Evolutionary conservation across 1,284 basidiomycete genomes (phyloP).

Genomic region (Cronartium quercuum): DNA sequence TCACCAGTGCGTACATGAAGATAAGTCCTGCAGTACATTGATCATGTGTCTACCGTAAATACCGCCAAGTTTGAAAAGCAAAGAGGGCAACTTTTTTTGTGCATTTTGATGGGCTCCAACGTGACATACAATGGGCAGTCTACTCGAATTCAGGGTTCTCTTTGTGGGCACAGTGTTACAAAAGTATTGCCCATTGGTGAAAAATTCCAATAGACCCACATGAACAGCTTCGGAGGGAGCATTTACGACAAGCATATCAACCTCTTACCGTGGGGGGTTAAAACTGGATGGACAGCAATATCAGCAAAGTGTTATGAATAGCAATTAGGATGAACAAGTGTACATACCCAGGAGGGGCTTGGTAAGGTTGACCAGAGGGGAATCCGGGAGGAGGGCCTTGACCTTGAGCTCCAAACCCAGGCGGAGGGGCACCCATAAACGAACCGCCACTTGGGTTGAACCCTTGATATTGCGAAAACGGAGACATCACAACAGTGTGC

Average conservation of each 20-base stretch:
- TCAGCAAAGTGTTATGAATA: not conserved
- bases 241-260: not conserved
- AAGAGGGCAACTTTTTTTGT: no score
- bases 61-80: no score
- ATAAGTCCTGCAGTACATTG: no score
- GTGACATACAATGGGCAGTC: no score
- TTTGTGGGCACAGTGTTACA: no score
- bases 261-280: not conserved
- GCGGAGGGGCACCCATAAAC: slow-evolving; percentile 59
- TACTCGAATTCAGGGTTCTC: no score
- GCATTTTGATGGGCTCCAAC: no score
- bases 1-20: no score
- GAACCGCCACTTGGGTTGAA: slow-evolving; percentile 34
- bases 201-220: no score
- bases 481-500: slow-evolving; percentile 9
- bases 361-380: slow-evolving; percentile 32
- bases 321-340: not conserved
- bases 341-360: not conserved
- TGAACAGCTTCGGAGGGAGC: no score
- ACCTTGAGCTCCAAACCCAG: slow-evolving; percentile 64
- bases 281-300: not conserved
- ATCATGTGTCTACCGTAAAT: no score
- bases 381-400: slow-evolving; percentile 36
- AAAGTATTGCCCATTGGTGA: no score
- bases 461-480: not conserved